Base-by-base conservation (phyloP, 306 rosid species). In the Malus sieversii region DNA sequence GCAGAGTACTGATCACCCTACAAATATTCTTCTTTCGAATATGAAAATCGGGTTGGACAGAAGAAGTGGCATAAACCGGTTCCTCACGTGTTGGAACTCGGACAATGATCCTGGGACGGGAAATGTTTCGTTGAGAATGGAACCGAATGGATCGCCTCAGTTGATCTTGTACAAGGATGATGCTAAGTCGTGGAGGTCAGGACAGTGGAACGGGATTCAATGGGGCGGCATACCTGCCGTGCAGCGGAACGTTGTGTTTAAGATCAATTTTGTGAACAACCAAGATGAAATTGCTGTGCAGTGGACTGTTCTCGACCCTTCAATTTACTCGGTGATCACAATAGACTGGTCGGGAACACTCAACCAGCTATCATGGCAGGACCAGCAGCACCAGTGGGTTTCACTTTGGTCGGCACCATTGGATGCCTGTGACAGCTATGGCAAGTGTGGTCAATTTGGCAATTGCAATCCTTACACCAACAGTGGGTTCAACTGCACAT, bases 1-100 rank as follows among this genome's bases (percentile, higher is more conserved):
- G 96, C 85, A 86, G 79, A 83, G 96, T 79, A 84, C 84, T 61
- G 88, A 90, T 75, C 70, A 79, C 74, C 96, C 87, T 0, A 11
- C 84, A 1, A 35, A 90, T 57, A 71, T 81, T 23, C 4, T 77
- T 6, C 88, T 87, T 46, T 77, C 90, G 5, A 72, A 53, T 9
- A 72, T 76, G 76, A 83, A 76, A 67, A 8, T 83, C 16, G 84
- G 79, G 57, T 22, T 76, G 45, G 65, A 83, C 63, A 23, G 38
- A 10, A 40, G 11, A 55, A 66, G 44, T 4, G 76, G 79, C 10
- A 59, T 76, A 65, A 55, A 76, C 66, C 68, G 76, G 12, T 30
- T 23, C 15, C 59, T 83, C 5, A 76, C 76, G 27, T 75, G 81
- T 8, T 83, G 86, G 86, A 76, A 67, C 27, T 79, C 84, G 35